These are phyloP conservation scores for Salvia rosmarinus DNA, from an alignment of 257 asterid species.

Conservation along the genomic window DNA sequence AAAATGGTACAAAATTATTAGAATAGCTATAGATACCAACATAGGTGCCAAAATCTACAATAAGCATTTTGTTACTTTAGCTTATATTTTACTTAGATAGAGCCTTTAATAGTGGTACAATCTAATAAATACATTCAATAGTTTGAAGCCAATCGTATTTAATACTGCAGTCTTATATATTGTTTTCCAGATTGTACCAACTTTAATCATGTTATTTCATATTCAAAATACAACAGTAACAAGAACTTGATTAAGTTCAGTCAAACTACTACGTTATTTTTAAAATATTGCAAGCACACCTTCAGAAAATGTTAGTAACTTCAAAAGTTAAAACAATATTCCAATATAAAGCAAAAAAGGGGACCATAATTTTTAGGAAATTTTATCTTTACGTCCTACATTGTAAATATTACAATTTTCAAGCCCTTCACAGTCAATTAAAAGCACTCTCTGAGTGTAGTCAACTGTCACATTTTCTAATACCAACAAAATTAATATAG, in stretches of 20 bases:
- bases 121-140: background rate
- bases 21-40: background rate
- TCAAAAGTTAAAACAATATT: background rate
- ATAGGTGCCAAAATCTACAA: background rate
- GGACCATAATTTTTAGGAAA: background rate
- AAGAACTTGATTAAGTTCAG: background rate
- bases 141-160: background rate
- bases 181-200: background rate
- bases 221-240: background rate
- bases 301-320: no score
- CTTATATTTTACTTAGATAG: background rate
- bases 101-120: background rate
- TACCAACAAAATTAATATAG: slow-evolving; percentile 48
- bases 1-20: background rate
- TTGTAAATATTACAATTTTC: slow-evolving; percentile 10
- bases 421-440: slow-evolving; percentile 26
- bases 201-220: background rate
- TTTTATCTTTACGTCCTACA: background rate
- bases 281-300: background rate
- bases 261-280: background rate
- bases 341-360: background rate
- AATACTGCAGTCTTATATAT: background rate
- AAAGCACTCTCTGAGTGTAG: background rate
- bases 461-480: slow-evolving; percentile 31
- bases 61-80: background rate